Evolutionary conservation across 1,139 yeast species (phyloP).

Genomic region (Petasospora rhodanensis): DNA sequence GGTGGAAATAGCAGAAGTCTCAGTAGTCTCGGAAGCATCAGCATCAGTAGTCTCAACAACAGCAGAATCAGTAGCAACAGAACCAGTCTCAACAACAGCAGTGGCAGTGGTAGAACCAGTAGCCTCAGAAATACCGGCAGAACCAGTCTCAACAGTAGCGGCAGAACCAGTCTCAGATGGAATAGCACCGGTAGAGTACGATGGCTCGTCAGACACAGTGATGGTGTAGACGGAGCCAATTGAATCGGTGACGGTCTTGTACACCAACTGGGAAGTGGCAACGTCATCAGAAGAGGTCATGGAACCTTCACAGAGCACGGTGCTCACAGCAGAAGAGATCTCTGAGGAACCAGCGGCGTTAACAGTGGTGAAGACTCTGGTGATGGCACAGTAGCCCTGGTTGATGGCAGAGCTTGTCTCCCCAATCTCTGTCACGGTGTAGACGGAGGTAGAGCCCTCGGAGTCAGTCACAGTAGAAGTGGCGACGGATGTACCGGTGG

Average conservation of each 20-base stretch:
- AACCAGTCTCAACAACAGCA: slow-evolving; percentile 1
- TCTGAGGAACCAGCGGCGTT: slow-evolving; percentile 4
- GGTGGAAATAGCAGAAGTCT: background rate
- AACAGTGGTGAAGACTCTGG: slow-evolving; percentile 7
- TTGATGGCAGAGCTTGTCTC: slow-evolving; percentile 11
- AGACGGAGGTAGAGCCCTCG: slow-evolving; percentile 4
- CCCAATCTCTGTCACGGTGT: slow-evolving; percentile 10
- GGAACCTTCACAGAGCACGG: slow-evolving; percentile 10
- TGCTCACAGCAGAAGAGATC: slow-evolving; percentile 5
- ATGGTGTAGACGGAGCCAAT: slow-evolving; percentile 7
- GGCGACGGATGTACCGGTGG: slow-evolving; percentile 1
- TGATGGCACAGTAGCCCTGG: slow-evolving; percentile 15
- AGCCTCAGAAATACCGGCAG: background rate
- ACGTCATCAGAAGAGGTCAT: slow-evolving; percentile 1
- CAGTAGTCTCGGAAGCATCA: background rate
- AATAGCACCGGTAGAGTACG: slow-evolving; percentile 1
- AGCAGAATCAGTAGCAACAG: background rate
- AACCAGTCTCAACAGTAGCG: background rate
- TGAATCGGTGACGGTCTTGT: slow-evolving; percentile 10
- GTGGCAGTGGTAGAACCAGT: background rate
- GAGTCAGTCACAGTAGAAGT: slow-evolving; percentile 8
- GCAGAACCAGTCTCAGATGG: slow-evolving; percentile 1
- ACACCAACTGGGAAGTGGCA: slow-evolving; percentile 5
- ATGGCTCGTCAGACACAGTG: slow-evolving; percentile 4
- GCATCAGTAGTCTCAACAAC: background rate